These are phyloP conservation scores for Geosiphon pyriformis DNA, from an alignment of 192 early-diverging fungal species.

Conservation along the genomic window DNA sequence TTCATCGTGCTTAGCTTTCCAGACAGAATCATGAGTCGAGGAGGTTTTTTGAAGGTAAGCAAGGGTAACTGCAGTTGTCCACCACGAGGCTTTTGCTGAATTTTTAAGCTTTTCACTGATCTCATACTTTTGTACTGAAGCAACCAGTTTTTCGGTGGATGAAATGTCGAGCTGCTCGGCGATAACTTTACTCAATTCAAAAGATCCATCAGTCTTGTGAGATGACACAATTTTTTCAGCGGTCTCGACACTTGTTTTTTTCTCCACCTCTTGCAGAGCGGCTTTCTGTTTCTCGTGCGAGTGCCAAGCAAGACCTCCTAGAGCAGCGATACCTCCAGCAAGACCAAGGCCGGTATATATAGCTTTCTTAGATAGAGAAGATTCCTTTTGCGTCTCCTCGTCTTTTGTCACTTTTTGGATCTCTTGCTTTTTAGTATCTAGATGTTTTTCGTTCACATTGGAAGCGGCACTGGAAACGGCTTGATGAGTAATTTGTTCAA, in stretches of 20 bases:
- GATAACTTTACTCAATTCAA: neutral
- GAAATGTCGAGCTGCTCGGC: neutral
- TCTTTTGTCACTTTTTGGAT: too few relatives aligned
- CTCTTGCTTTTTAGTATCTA: too few relatives aligned
- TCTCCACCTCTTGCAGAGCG: neutral
- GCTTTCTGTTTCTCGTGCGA: neutral
- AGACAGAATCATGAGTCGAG: too few relatives aligned
- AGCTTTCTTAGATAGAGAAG: too few relatives aligned
- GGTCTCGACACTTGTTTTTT: neutral
- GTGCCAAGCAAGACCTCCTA: too few relatives aligned
- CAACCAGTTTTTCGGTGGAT: neutral
- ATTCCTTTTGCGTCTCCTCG: too few relatives aligned
- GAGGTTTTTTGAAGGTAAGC: conserved; percentile 3
- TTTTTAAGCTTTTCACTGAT: neutral
- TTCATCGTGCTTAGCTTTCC: neutral
- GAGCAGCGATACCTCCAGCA: too few relatives aligned
- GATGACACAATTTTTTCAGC: neutral
- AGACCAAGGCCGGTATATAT: too few relatives aligned
- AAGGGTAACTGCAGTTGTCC: neutral
- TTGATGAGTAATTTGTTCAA: too few relatives aligned
- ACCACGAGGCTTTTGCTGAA: neutral
- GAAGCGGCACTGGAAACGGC: neutral
- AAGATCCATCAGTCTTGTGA: neutral
- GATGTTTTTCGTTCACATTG: too few relatives aligned
- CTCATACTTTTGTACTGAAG: neutral